Evolutionary conservation across 495 filamentous ascomycete species (phyloP), one percentile per base, ranked within the genome.

Genomic region (Penicillium pancosmium): DNA sequence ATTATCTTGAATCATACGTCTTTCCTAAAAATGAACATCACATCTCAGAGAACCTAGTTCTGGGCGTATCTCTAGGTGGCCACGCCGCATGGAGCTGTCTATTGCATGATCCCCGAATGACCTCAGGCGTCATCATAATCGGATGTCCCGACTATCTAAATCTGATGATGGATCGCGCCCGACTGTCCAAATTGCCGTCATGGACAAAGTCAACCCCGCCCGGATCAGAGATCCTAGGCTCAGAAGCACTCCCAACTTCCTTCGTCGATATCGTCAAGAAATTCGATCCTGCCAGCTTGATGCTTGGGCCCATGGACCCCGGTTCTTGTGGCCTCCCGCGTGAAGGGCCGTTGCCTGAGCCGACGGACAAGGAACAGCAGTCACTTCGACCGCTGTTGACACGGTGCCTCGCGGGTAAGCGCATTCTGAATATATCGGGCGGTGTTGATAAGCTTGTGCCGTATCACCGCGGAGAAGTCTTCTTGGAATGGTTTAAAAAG

Each of bases 121-220:
- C 77, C 8, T 86, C 91, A 4, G 92, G 83, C 0, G 83, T 95
- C 9, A 78, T 90, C 23, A 81, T 97, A 35, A 89, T 98, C 52
- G 94, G 93, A 15, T 96, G 91, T 70, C 91, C 93, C 0, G 93
- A 98, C 73, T 96, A 88, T 66, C 82, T 86, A 59, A 77, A 88
- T 70, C 74, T 97, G 21, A 86, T 96, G 83, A 78, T 78, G 16
- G 87, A 94, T 65, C 90, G 92, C 6, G 92, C 92, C 1, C 75
- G 83, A 21, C 74, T 88, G 44, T 92, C 91, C 0, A 91, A 88
- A 63, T 74, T 90, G 12, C 66, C 81, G 7, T 84, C 86, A 0
- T 91, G 80, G 75, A 84, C 80, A 0, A 68, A 76, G 18, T 71
- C 70, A 38, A 67, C 77, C 16, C 80, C 80, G 0, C 79, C 80